Evolutionary conservation across 106 monocot genomes (phyloP), one percentile per base, ranked within the genome.

Genomic region (Dioscorea zingiberensis): DNA sequence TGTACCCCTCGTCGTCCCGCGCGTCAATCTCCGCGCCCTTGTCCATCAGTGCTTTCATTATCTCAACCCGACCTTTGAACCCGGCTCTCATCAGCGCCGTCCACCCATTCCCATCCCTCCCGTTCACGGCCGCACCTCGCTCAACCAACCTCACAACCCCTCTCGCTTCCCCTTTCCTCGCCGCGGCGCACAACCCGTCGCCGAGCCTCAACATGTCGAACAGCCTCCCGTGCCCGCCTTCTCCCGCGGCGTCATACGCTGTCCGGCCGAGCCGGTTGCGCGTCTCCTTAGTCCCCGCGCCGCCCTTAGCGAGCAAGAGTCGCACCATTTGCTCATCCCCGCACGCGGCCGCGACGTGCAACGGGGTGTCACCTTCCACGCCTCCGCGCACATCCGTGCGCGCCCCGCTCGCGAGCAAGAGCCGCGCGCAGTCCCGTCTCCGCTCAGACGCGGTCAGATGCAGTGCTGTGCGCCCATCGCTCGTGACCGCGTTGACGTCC

Each of bases 71-170:
- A 17, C 85, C 85, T 55, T 85, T 85, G 63, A 85, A 81, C 67
- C 59, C 81, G 17, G 85, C 85, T 38, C 81, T 44, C 74, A 81
- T 81, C 48, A 85, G 55, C 24, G 85, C 61, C 23, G 85, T 85
- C 85, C 85, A 85, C 45, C 85, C 85, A n/a, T 71, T 24, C 61
- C 60, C 71, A 27, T 85, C 85, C 25, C 74, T 56, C 46, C 74
- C 77, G 21, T 81, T 62, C 21, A 81, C 54, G n/a, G 29, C 13
- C 21, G 80, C 85, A 1, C 85, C 80, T 15, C 48, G 21, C 24
- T 85, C 80, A 22, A 77, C 51, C 66, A 70, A 45, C 29, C 54
- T 28, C 19, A 7, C 44, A 9, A 68, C 69, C 6, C 28, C 56
- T 25, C 59, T 27, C 16, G 30, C 63, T 17, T 80, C 80, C 54